A percentile compares a stretch with the other conserved stretches of the same genome.
Conservation (phyloP, 139 green algal species). For the Coccomyxa sp. region DNA sequence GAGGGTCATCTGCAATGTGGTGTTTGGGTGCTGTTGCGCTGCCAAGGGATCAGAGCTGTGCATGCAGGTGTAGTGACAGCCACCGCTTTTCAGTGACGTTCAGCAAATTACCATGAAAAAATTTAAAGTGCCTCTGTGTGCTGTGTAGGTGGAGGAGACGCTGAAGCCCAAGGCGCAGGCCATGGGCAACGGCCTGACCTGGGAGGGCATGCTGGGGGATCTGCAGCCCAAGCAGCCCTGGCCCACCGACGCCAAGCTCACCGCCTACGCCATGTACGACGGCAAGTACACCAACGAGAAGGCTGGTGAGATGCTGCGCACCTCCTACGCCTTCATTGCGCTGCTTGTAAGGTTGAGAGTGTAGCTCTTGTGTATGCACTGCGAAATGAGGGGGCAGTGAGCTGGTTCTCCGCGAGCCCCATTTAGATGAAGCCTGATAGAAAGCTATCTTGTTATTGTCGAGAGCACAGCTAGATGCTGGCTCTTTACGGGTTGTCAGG, state of each 20-base stretch:
- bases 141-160: not conserved
- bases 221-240: not conserved
- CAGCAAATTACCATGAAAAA: not conserved
- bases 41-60: not conserved
- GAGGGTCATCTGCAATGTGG: not conserved
- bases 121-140: not conserved
- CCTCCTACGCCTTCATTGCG: not conserved
- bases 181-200: not conserved
- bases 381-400: no score
- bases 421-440: not conserved
- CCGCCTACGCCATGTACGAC: constrained; percentile 33
- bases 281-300: constrained; percentile 12
- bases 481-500: not conserved
- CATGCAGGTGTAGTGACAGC: no score
- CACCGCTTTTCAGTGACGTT: not conserved
- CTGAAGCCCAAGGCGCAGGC: not conserved
- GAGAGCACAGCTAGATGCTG: not conserved
- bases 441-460: not conserved
- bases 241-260: constrained; percentile 15
- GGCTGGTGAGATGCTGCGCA: not conserved
- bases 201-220: not conserved
- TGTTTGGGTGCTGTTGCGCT: not conserved
- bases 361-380: no score
- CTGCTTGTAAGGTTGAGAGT: not conserved
- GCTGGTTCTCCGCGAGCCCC: not conserved